Conservation (phyloP, 371 early-diverging fungal species). For the Mortierella sp. region DNA sequence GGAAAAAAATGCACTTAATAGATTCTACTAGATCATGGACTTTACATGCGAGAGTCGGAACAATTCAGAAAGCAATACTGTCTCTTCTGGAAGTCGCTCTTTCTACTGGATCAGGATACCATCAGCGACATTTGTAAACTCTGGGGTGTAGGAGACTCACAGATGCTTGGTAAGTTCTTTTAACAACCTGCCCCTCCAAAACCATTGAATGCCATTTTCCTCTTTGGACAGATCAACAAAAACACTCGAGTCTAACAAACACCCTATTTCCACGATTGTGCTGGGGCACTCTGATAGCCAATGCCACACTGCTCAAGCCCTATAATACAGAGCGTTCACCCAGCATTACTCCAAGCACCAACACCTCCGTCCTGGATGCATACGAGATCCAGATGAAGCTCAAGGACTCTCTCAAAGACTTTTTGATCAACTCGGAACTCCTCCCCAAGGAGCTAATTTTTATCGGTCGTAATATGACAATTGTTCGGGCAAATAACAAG, state of each 20-base stretch:
- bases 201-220: too few species aligned
- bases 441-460: constrained; percentile 93
- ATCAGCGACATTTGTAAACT: constrained; percentile 69
- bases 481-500: constrained; percentile 88
- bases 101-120: constrained; percentile 72
- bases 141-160: constrained; percentile 90
- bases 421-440: constrained; percentile 73
- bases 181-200: not conserved
- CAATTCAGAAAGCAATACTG: constrained; percentile 85
- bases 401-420: constrained; percentile 77
- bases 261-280: too few species aligned
- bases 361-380: constrained; percentile 61
- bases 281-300: constrained; percentile 54
- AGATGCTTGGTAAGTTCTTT: constrained; percentile 66
- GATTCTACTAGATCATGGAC: constrained; percentile 92
- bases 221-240: too few species aligned
- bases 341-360: constrained; percentile 54
- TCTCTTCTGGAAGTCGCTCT: constrained; percentile 88
- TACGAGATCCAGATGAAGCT: constrained; percentile 79
- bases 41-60: constrained; percentile 83
- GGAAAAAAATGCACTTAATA: constrained; percentile 45
- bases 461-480: constrained; percentile 90
- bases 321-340: constrained; percentile 68
- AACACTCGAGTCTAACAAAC: too few species aligned
- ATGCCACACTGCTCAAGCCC: constrained; percentile 84